Evolutionary conservation across 2,329 filamentous ascomycete genomes (phyloP).

Genomic region (Tympanopsis confertula): DNA sequence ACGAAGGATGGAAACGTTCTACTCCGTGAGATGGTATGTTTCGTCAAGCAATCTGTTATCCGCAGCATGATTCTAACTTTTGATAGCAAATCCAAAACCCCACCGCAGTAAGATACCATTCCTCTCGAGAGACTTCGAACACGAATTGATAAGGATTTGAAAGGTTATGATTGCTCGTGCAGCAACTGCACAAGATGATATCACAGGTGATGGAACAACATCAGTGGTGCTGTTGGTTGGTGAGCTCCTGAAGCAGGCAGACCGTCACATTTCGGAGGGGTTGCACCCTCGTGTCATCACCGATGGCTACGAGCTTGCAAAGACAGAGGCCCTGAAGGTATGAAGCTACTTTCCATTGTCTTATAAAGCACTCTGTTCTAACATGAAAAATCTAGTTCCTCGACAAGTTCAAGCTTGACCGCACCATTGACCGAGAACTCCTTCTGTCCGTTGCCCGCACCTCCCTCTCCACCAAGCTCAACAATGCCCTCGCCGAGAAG

Average conservation of each 20-base stretch:
- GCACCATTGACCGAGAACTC: slow-evolving; percentile 84
- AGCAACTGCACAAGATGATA: slow-evolving; percentile 95
- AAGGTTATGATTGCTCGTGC: slow-evolving; percentile 66
- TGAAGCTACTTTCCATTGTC: background rate
- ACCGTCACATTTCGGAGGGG: slow-evolving; percentile 92
- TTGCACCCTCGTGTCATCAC: slow-evolving; percentile 93
- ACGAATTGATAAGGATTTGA: background rate
- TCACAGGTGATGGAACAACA: slow-evolving; percentile 94
- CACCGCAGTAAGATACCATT: slow-evolving; percentile 42
- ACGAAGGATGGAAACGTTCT: slow-evolving; percentile 96
- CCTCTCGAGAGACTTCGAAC: background rate
- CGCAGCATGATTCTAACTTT: background rate
- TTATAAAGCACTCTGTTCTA: slow-evolving; percentile 3
- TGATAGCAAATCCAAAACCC: slow-evolving; percentile 89
- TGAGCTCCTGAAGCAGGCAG: slow-evolving; percentile 93
- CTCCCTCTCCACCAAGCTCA: slow-evolving; percentile 89
- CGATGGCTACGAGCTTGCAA: slow-evolving; percentile 94
- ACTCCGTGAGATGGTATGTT: slow-evolving; percentile 43
- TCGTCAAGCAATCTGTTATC: no score
- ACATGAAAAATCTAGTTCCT: slow-evolving; percentile 53
- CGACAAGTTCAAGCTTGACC: slow-evolving; percentile 80
- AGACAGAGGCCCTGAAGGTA: slow-evolving; percentile 81
- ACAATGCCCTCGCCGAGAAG: slow-evolving; percentile 75
- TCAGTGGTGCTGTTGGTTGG: slow-evolving; percentile 91
- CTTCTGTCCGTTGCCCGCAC: slow-evolving; percentile 87